These are phyloP conservation scores for Monilinia aucupariae DNA, from an alignment of 2,329 filamentous ascomycete species.

Conservation along the genomic window DNA sequence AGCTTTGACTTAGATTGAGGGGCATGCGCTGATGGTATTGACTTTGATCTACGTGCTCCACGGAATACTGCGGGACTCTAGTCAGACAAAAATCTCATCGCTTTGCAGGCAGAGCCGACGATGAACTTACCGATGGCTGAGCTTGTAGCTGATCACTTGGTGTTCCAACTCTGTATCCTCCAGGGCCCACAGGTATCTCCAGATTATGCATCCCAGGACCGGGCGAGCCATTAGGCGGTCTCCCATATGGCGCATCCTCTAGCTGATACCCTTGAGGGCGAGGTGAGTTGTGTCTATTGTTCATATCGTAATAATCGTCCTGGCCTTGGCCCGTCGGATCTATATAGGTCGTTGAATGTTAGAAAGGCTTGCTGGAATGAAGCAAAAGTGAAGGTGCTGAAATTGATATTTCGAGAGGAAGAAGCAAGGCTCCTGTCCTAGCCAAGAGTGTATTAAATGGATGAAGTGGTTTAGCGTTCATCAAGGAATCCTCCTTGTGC, in stretches of 20 bases:
- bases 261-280: constrained; percentile 77
- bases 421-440: constrained; percentile 25
- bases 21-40: constrained; percentile 53
- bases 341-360: constrained; percentile 23
- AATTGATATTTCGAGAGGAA: constrained; percentile 9
- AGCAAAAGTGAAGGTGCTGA: constrained; percentile 21
- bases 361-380: constrained; percentile 22
- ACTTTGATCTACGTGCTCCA: constrained; percentile 59
- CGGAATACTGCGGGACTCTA: constrained; percentile 52
- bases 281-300: constrained; percentile 52
- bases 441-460: constrained; percentile 19
- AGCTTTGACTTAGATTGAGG: constrained; percentile 43
- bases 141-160: constrained; percentile 73
- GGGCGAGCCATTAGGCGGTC: constrained; percentile 24
- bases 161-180: constrained; percentile 47
- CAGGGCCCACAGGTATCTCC: constrained; percentile 62
- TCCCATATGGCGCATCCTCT: constrained; percentile 50
- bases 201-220: constrained; percentile 45
- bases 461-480: neutral
- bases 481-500: constrained; percentile 2
- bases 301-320: constrained; percentile 60
- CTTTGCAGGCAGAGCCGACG: constrained; percentile 1
- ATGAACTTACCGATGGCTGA: constrained; percentile 70
- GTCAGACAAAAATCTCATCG: constrained; percentile 19
- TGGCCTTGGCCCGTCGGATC: constrained; percentile 38